Percentiles rank a stretch among this genome's conserved stretches.
phyloP scores from a whole-genome alignment of 805 yeast genomes.

The Metschnikowia lochheadii region DNA sequence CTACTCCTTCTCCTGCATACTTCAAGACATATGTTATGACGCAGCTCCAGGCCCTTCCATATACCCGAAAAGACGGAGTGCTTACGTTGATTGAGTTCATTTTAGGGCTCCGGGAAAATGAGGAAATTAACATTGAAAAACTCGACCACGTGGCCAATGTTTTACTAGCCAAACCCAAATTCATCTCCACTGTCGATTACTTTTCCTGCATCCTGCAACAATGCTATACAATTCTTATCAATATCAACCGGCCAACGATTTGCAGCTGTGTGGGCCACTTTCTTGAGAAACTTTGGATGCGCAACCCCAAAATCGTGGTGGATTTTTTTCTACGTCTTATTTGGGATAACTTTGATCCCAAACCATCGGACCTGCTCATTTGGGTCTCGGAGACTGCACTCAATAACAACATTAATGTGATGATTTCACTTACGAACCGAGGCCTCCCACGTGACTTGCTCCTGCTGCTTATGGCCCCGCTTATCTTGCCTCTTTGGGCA shows the following conservation, averaged over 20 bases:
- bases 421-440: conserved; percentile 55
- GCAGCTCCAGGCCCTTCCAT: conserved; percentile 52
- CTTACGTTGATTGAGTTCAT: conserved; percentile 69
- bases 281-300: conserved; percentile 46
- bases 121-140: conserved; percentile 61
- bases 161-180: conserved; percentile 58
- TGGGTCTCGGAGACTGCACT: conserved; percentile 46
- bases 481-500: conserved; percentile 40
- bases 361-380: conserved; percentile 12
- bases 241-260: conserved; percentile 58
- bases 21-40: conserved; percentile 46
- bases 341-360: conserved; percentile 45
- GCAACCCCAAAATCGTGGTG: conserved; percentile 45
- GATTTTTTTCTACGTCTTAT: conserved; percentile 58
- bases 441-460: conserved; percentile 25
- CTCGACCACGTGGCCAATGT: conserved; percentile 65
- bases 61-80: conserved; percentile 62
- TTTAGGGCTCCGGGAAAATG: conserved; percentile 71
- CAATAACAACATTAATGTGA: conserved; percentile 60
- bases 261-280: conserved; percentile 54
- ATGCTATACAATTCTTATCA: conserved; percentile 52
- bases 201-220: conserved; percentile 60
- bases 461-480: conserved; percentile 25
- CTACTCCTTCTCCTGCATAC: conserved; percentile 44
- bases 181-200: conserved; percentile 45